Base-by-base conservation (phyloP, 805 yeast genomes). In the Dipodascus albidus region DNA sequence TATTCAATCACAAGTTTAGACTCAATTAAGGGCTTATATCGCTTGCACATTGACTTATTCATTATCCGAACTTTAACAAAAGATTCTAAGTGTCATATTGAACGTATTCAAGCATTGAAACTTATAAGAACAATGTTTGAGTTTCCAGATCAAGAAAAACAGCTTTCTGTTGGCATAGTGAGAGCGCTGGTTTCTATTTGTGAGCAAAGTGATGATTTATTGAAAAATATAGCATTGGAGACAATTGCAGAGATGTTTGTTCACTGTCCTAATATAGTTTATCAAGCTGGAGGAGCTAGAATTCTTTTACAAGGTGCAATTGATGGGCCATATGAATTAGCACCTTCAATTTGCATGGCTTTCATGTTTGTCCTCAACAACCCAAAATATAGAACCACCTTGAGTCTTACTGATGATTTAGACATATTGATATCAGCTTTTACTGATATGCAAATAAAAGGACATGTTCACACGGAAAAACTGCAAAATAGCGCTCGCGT, bases 91-190 rank as follows among this genome's bases (percentile, higher is more conserved):
- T 67, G 62, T 54, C 75, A 79, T 22, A 66, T 80, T 1, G 96
- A 90, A 61, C 76, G 89, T 55, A 83, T 81, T 49, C 88, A 89
- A 61, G 93, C 95, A 0, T 62, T 91, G 31, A 85, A 83, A 60
- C 69, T 88, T 23, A 68, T 88, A 0, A 73, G 96, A 24, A 71
- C 75, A 31, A 79, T 85, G 54, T 60, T 85, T 1, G 81, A 76
- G 42, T 70, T 80, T 1, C 74, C 73, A 1, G 70, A 64, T 63
- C 91, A 88, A 1, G 67, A 73, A 3, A 66, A 71, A 21, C 76
- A 74, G 59, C 62, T 85, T 17, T 74, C 82, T 0, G 72, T 77
- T 17, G 90, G 90, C 0, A 74, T 87, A 2, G 74, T 85, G 2
- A 76, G 85, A 49, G 80, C 90, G 0, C 60, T 91, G 1, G 79